Conservation (phyloP, 2,329 filamentous ascomycete genomes). For the Sclerotinia nivalis region DNA sequence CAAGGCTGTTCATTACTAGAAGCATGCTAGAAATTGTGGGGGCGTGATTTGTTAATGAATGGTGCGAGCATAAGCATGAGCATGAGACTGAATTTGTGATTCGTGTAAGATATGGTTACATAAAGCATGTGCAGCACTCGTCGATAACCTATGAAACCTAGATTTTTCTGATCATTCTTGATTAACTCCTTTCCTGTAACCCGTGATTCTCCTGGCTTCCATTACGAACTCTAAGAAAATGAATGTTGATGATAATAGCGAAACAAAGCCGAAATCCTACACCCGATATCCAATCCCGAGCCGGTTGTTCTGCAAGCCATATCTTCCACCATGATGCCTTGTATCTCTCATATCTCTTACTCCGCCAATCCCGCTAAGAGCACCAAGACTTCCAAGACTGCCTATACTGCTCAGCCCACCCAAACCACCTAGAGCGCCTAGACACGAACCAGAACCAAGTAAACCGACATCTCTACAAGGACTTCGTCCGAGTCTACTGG, state of each 20-base stretch:
- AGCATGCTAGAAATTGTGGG: neutral
- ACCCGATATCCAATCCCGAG: conserved; percentile 5
- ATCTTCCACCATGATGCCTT: conserved; percentile 15
- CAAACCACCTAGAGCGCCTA: conserved; percentile 1
- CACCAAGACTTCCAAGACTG: neutral
- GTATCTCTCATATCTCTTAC: conserved; percentile 15
- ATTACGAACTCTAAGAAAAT: neutral
- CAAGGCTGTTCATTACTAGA: conserved; percentile 93
- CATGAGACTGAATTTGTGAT: conserved; percentile 27
- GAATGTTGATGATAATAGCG: neutral
- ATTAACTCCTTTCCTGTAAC: neutral
- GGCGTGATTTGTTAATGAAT: conserved; percentile 17
- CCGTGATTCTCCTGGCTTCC: neutral
- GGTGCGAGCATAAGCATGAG: conserved; percentile 19
- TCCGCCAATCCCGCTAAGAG: neutral
- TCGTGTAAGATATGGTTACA: conserved; percentile 40
- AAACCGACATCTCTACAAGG: conserved; percentile 15
- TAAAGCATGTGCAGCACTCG: conserved; percentile 31
- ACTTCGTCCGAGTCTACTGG: conserved; percentile 11
- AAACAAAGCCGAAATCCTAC: neutral
- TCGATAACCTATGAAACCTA: conserved; percentile 21
- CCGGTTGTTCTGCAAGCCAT: neutral
- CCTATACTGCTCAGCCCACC: neutral
- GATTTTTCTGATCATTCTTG: conserved; percentile 1
- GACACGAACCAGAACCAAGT: conserved; percentile 10